Evolutionary conservation across 2,329 filamentous ascomycete species (phyloP).

Genomic region (Cryphonectria naterciae): DNA sequence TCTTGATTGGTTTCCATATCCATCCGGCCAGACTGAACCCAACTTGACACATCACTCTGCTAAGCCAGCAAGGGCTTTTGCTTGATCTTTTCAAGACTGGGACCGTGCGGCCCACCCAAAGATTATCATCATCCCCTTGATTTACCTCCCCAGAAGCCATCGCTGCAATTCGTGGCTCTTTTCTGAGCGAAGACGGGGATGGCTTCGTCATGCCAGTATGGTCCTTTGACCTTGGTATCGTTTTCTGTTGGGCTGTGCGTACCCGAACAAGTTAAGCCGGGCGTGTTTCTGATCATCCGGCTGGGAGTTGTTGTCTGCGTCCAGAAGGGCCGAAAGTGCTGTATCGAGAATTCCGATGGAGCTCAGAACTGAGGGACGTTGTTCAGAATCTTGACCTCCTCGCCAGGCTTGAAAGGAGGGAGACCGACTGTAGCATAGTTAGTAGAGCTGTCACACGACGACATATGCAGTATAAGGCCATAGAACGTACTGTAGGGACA

Average conservation of each 20-base stretch:
- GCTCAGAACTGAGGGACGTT: constrained; percentile 79
- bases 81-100: constrained; percentile 7
- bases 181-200: background rate
- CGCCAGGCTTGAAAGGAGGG: constrained; percentile 94
- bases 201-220: background rate
- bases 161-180: background rate
- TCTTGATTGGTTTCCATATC: background rate
- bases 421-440: constrained; percentile 62
- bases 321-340: background rate
- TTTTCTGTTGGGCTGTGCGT: constrained; percentile 1
- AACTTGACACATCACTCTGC: constrained; percentile 1
- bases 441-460: constrained; percentile 54
- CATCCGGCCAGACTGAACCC: background rate
- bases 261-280: background rate
- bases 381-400: constrained; percentile 87
- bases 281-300: background rate
- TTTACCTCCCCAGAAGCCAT: constrained; percentile 10
- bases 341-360: background rate
- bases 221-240: background rate
- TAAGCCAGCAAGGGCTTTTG: constrained; percentile 4
- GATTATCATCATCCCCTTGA: background rate
- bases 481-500: constrained; percentile 44
- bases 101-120: background rate
- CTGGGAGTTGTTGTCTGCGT: background rate
- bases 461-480: constrained; percentile 49